These are phyloP conservation scores for Pichia rugopelliculosa DNA, from an alignment of 805 yeast genomes.

Conservation along the genomic window DNA sequence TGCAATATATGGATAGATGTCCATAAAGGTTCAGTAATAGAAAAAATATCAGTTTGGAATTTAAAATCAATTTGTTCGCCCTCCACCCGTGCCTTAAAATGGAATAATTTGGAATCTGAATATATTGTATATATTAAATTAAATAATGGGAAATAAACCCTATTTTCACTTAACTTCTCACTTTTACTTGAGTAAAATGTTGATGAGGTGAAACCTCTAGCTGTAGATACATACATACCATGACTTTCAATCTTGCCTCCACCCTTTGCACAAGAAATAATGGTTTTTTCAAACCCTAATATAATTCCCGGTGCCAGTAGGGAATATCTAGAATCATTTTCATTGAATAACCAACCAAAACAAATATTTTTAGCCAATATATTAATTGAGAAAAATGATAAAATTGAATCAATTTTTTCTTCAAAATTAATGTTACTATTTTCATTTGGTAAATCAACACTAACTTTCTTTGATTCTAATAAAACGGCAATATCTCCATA, in stretches of 20 bases:
- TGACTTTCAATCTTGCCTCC: slow-evolving; percentile 62
- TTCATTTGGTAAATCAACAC: background rate
- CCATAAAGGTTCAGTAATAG: slow-evolving; percentile 44
- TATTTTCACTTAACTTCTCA: slow-evolving; percentile 42
- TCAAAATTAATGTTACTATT: slow-evolving; percentile 2
- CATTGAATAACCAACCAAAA: slow-evolving; percentile 71
- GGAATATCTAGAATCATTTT: slow-evolving; percentile 4
- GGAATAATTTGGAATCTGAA: slow-evolving; percentile 17
- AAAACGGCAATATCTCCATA: slow-evolving; percentile 9
- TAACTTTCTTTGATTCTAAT: background rate
- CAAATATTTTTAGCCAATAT: slow-evolving; percentile 60
- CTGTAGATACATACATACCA: slow-evolving; percentile 65
- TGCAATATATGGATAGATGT: slow-evolving; percentile 36
- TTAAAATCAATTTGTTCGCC: slow-evolving; percentile 70
- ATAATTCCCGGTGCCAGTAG: slow-evolving; percentile 55
- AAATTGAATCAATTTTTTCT: slow-evolving; percentile 16
- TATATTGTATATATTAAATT: slow-evolving; percentile 44
- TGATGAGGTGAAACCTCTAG: slow-evolving; percentile 49
- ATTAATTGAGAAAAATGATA: slow-evolving; percentile 44
- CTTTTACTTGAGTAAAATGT: slow-evolving; percentile 38
- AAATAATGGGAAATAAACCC: slow-evolving; percentile 64
- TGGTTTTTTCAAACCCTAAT: slow-evolving; percentile 67
- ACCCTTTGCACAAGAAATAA: slow-evolving; percentile 52
- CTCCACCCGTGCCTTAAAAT: slow-evolving; percentile 40
- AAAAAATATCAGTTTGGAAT: slow-evolving; percentile 48